Conservation (phyloP, 2,329 filamentous ascomycete genomes). For the Capronia americana region DNA sequence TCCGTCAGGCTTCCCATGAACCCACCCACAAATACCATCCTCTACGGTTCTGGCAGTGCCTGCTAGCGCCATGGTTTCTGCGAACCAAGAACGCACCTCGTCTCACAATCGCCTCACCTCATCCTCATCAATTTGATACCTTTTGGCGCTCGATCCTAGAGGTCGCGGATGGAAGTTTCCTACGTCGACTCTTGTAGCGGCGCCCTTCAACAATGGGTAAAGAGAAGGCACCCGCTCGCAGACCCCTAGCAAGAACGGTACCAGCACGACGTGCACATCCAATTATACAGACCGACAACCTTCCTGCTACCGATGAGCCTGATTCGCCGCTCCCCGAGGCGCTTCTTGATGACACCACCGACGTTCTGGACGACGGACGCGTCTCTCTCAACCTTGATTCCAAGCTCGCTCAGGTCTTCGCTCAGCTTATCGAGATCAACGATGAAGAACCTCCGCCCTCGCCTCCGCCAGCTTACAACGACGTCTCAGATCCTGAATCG, state of each 20-base stretch:
- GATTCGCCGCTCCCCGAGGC: slow-evolving; percentile 19
- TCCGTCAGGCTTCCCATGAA: not conserved
- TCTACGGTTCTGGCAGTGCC: not conserved
- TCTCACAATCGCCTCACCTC: not conserved
- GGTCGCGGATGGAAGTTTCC: not conserved
- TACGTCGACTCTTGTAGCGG: not conserved
- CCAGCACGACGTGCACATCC: not conserved
- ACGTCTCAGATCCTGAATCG: slow-evolving; percentile 7
- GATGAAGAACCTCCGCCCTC: slow-evolving; percentile 26
- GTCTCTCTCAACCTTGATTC: slow-evolving; percentile 39
- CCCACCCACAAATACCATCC: not conserved
- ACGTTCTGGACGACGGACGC: slow-evolving; percentile 36
- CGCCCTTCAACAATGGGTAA: slow-evolving; percentile 5
- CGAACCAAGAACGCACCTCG: too few species aligned
- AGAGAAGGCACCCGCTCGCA: not conserved
- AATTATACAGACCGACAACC: not conserved
- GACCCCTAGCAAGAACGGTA: not conserved
- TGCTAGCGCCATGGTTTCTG: not conserved
- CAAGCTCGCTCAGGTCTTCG: slow-evolving; percentile 29
- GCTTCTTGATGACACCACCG: slow-evolving; percentile 17
- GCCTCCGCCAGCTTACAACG: slow-evolving; percentile 37
- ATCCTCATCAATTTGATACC: not conserved
- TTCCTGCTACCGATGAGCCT: slow-evolving; percentile 9
- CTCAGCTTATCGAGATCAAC: slow-evolving; percentile 29
- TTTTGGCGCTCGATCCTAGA: not conserved